Conservation (phyloP, 306 rosid genomes). For the Citrullus amarus region DNA sequence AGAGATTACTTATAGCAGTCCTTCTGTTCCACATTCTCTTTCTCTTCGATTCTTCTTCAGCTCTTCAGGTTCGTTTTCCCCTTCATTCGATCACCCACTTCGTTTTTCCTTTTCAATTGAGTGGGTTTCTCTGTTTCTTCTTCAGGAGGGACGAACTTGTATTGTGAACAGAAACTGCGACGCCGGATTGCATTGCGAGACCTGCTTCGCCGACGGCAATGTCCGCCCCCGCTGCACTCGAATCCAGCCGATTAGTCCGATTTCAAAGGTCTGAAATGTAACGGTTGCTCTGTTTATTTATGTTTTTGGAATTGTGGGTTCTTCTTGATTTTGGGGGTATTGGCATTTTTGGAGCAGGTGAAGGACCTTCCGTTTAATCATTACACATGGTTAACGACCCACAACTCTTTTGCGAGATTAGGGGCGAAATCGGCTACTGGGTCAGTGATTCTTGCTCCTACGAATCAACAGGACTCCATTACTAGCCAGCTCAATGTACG, state of each 20-base stretch:
- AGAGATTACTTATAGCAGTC: conserved; percentile 17
- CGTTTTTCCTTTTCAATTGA: background rate
- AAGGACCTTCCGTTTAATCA: conserved; percentile 66
- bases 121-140: conserved; percentile 7
- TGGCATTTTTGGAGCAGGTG: conserved; percentile 24
- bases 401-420: conserved; percentile 61
- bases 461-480: conserved; percentile 76
- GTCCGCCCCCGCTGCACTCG: conserved; percentile 74
- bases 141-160: conserved; percentile 58
- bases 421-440: conserved; percentile 62
- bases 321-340: background rate
- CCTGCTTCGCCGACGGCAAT: conserved; percentile 62
- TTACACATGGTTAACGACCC: conserved; percentile 87
- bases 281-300: background rate
- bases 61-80: conserved; percentile 44
- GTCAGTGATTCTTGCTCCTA: conserved; percentile 45
- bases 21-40: conserved; percentile 24
- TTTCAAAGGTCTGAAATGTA: conserved; percentile 27
- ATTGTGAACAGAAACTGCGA: conserved; percentile 37
- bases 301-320: background rate
- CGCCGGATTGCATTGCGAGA: conserved; percentile 71
- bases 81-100: background rate
- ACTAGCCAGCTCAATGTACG: conserved; percentile 74
- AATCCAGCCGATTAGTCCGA: conserved; percentile 53
- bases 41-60: conserved; percentile 33